A percentile compares a stretch with the other conserved stretches of the same genome.
Evolutionary conservation across 176 grass and related monocot species (phyloP).

Genomic region (Zoysia pacifica): DNA sequence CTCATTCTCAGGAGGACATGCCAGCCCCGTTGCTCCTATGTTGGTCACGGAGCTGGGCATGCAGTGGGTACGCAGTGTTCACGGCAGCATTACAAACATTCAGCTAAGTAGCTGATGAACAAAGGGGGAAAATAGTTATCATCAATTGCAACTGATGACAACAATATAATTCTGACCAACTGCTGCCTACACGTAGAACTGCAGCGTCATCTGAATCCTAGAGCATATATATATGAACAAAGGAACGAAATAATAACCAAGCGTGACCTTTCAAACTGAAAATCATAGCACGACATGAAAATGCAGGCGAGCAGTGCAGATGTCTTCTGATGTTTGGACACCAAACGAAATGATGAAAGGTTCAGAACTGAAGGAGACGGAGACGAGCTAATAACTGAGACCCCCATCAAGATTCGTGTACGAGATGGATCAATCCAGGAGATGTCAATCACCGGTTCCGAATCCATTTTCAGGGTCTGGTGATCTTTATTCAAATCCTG

Average conservation of each 20-base stretch:
- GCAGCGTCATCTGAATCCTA: not conserved
- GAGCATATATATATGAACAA: not conserved
- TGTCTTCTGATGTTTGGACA: constrained; percentile 7
- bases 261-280: not conserved
- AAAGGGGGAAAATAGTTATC: not conserved
- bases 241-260: constrained; percentile 10
- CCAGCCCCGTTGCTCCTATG: not conserved
- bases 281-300: constrained; percentile 19
- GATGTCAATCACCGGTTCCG: not conserved
- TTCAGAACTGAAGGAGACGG: not conserved
- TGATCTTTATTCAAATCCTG: constrained; percentile 16
- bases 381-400: not conserved
- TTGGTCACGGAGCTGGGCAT: not conserved
- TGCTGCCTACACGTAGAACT: not conserved
- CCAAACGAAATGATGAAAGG: constrained; percentile 15
- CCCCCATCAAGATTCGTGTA: constrained; percentile 4
- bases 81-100: not conserved
- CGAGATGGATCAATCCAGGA: not conserved
- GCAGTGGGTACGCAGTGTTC: not conserved
- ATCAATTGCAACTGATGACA: not conserved
- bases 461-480: not conserved
- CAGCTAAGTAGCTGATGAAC: not conserved
- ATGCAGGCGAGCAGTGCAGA: not conserved
- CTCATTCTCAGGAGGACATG: not conserved
- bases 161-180: not conserved